Percentiles rank a stretch among this genome's conserved stretches.
These are phyloP conservation scores for Xylaria palmicola DNA, from an alignment of 495 filamentous ascomycete genomes.

Conservation along the genomic window DNA sequence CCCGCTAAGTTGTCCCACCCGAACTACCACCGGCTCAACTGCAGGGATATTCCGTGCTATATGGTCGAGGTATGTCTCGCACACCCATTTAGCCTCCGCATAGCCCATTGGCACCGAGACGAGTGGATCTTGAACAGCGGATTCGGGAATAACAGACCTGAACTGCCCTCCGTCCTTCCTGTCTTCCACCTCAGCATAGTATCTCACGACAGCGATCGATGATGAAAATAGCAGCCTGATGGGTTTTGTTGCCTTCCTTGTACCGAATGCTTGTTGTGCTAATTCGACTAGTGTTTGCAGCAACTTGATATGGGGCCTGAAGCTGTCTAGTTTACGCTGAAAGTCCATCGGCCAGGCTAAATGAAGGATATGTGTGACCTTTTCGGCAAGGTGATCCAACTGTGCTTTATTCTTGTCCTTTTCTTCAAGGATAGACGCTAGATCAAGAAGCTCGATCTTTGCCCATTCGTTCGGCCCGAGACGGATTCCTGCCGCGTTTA, in stretches of 20 bases:
- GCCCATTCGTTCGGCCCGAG: neutral
- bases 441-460: neutral
- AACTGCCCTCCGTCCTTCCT: too few species aligned
- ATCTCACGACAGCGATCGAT: constrained; percentile 19
- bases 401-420: neutral
- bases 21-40: constrained; percentile 28
- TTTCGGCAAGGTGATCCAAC: neutral
- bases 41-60: neutral
- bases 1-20: constrained; percentile 36
- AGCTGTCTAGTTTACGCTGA: constrained; percentile 27
- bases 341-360: constrained; percentile 45
- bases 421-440: neutral
- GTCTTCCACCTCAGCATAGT: neutral
- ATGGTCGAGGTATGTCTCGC: constrained; percentile 34
- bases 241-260: neutral
- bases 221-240: constrained; percentile 18
- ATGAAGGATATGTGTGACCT: constrained; percentile 41
- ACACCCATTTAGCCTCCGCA: constrained; percentile 37
- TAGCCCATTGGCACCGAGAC: constrained; percentile 19
- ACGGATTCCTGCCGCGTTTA: neutral
- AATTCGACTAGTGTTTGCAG: constrained; percentile 33
- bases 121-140: constrained; percentile 10
- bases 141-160: constrained; percentile 4
- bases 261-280: constrained; percentile 2
- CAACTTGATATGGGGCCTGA: constrained; percentile 32